Conservation (phyloP, 768 basidiomycete genomes). For the Boletus patriciae region DNA sequence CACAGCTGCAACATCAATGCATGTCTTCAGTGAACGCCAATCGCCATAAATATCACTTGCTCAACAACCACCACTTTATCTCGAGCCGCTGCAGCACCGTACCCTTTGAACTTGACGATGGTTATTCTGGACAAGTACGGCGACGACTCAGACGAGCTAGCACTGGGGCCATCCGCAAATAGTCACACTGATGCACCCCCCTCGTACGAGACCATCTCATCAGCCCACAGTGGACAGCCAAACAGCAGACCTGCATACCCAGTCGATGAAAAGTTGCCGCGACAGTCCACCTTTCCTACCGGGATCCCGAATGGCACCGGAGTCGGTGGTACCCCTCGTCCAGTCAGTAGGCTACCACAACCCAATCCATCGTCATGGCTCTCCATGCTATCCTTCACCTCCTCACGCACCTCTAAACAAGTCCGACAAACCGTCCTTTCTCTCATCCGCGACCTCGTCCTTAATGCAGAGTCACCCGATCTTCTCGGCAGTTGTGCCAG, state of each 20-base stretch:
- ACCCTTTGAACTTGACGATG: constrained; percentile 10
- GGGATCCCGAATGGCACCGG: neutral
- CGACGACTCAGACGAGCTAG: constrained; percentile 6
- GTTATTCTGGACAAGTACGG: constrained; percentile 22
- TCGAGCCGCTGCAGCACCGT: neutral
- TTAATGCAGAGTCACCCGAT: constrained; percentile 19
- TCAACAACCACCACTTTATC: neutral
- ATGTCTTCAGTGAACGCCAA: neutral
- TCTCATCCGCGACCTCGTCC: constrained; percentile 57
- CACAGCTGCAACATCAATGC: neutral
- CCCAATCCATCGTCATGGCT: constrained; percentile 16
- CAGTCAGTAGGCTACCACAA: neutral
- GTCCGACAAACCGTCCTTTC: constrained; percentile 52
- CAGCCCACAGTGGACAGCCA: neutral
- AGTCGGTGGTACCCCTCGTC: neutral
- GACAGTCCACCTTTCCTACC: neutral
- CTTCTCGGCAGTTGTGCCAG: constrained; percentile 47
- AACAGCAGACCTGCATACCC: neutral
- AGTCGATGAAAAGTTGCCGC: constrained; percentile 15
- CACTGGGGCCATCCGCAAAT: neutral
- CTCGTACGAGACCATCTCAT: constrained; percentile 25
- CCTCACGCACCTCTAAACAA: constrained; percentile 40
- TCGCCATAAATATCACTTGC: neutral
- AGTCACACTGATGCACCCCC: constrained; percentile 19
- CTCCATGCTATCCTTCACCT: constrained; percentile 18